phyloP scores from a whole-genome alignment of 495 filamentous ascomycete species.

The Glonium stellatum region DNA sequence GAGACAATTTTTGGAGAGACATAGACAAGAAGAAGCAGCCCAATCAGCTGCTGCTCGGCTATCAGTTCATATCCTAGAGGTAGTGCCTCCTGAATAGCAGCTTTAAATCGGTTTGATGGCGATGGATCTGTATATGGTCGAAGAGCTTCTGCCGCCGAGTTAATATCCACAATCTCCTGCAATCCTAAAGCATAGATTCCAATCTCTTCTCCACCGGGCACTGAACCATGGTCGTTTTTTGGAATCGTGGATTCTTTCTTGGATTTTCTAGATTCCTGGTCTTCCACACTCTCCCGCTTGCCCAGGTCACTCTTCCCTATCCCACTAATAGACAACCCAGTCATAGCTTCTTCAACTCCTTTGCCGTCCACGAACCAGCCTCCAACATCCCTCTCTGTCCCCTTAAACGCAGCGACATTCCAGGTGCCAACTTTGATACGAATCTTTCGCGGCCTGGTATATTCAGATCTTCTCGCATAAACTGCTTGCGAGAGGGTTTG shows the following conservation, averaged over 20 bases:
- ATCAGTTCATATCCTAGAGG: slow-evolving; percentile 70
- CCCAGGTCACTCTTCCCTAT: slow-evolving; percentile 14
- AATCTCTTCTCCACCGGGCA: slow-evolving; percentile 54
- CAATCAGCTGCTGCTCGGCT: slow-evolving; percentile 76
- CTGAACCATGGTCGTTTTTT: slow-evolving; percentile 32
- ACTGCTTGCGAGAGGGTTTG: slow-evolving; percentile 54
- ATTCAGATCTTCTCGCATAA: slow-evolving; percentile 68
- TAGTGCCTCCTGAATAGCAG: slow-evolving; percentile 59
- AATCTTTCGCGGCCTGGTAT: slow-evolving; percentile 59
- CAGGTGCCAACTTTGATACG: slow-evolving; percentile 84
- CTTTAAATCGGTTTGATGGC: slow-evolving; percentile 70
- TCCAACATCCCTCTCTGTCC: slow-evolving; percentile 77
- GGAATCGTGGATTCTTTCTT: slow-evolving; percentile 36
- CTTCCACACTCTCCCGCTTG: slow-evolving; percentile 36
- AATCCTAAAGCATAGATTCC: slow-evolving; percentile 85
- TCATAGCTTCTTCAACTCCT: slow-evolving; percentile 55
- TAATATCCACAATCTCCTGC: slow-evolving; percentile 87
- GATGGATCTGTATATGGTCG: slow-evolving; percentile 66
- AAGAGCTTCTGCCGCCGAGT: slow-evolving; percentile 55
- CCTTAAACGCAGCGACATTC: slow-evolving; percentile 82
- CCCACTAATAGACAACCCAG: slow-evolving; percentile 41
- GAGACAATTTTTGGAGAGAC: slow-evolving; percentile 66
- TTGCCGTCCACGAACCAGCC: slow-evolving; percentile 78
- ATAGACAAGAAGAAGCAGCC: slow-evolving; percentile 78
- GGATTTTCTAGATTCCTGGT: slow-evolving; percentile 39